Base-by-base conservation (phyloP, 2,329 filamentous ascomycete genomes). In the Orbilia javanica region DNA sequence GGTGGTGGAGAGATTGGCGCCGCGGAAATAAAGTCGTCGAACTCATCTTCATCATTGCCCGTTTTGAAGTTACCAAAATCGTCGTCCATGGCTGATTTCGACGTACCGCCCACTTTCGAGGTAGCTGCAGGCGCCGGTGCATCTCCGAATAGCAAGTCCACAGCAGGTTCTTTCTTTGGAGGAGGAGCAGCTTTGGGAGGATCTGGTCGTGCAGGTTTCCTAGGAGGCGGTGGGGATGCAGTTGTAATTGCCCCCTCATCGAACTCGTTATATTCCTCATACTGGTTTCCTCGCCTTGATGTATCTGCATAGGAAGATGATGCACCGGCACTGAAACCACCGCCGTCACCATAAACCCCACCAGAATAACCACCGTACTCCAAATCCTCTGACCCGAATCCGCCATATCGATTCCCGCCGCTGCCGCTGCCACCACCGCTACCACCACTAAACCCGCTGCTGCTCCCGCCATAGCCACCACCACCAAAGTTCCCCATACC, bases 251-350 rank as follows among this genome's bases (percentile, higher is more conserved):
- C 87, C 46, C 88, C 93, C 82, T 97, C 96, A 70, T 98, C 95
- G 82, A 91, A 95, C 84, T 99, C 96, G 83, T 99, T 94, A 82
- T 99, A 99, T 84, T 97, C 96, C 81, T 98, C 95, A 81, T 97
- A 99, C 80, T 91, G 89, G 80, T 96, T 94, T 69, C 88, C 84
- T 36, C 68, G 75, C 36, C 44, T 67, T 18, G 68, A 42, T 1
- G 34, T 52, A 34, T 79, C 75, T 3, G 63, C 68, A 22, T 72
- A 79, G 7, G 67, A 48, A 25, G 68, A 53, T n/a, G 68, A 57
- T 20, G 87, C 84, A 82, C 93, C 90, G 1, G 94, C 94, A 48
- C 94, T 93, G 82, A 97, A 97, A 15, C 94, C 95, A 79, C 95
- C 95, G 22, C 95, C 95, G 82, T 98, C 95, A n/a, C 95, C 95